Evolutionary conservation across 768 basidiomycete genomes (phyloP), one percentile per base, ranked within the genome.

Genomic region (Mycena vitilis): DNA sequence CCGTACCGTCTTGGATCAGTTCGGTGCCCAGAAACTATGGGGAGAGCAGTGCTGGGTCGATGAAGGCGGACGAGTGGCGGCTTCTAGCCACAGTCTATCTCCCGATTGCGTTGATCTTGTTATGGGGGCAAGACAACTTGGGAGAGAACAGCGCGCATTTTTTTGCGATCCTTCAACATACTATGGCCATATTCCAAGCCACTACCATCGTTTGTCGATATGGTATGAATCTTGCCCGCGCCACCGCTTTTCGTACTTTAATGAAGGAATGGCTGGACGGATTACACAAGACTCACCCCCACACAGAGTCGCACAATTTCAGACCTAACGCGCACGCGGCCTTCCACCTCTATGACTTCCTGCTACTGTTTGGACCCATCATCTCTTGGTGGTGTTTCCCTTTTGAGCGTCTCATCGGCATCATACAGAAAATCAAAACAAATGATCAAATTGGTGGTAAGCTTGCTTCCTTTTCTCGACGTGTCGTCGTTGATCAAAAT

Each of bases 381-480:
- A 73, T 68, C 1, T 77, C 76, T 1, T 84, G 82, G 84, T 83
- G 79, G 79, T 74, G 69, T 20, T 83, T 81, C 64, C 79, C 80
- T 0, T 82, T 82, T 63, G 80, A 84, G 64, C 69, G 71, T 0
- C 60, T 82, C 7, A 83, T 83, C 36, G 80, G 83, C 7, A 64
- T 69, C 13, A 57, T 84, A 0, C 80, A 84, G 57, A 65, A 71
- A 3, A 70, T 82, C 16, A 72, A 75, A 2, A 77, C 61, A 1
- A 84, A 83, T 66, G 62, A 78, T 51, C 73, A 77, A 15, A 60
- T 72, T 61, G 79, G 81, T 63, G 54, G 72, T 64, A 36, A 49
- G 45, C 25, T 13, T 30, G 30, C 3, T 59, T 18, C 0, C 13
- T 8, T 12, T 30, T 16, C 4, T 22, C 0, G 37, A 10, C 18